Evolutionary conservation across 2,329 filamentous ascomycete species (phyloP).

Genomic region (Diaporthe longicolla): DNA sequence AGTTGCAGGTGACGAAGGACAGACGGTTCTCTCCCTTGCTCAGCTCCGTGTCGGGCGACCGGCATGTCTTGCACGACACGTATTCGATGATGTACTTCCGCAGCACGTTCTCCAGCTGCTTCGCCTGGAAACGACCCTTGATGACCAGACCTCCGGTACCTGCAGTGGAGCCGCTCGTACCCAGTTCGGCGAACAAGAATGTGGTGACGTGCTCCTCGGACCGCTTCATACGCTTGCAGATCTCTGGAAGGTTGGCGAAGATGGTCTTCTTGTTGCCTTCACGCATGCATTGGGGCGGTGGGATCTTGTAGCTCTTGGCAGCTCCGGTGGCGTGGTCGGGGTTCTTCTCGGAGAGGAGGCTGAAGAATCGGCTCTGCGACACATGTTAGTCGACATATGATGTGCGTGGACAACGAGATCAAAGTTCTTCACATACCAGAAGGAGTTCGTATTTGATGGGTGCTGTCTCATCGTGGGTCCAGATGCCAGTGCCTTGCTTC

Average conservation of each 20-base stretch:
- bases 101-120: conserved; percentile 98
- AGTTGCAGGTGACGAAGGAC: conserved; percentile 98
- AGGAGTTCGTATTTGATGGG: conserved; percentile 88
- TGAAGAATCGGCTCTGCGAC: conserved; percentile 81
- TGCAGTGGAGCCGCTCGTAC: conserved; percentile 95
- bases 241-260: conserved; percentile 98
- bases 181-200: conserved; percentile 97
- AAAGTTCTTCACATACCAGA: conserved; percentile 62
- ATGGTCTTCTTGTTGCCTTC: conserved; percentile 99
- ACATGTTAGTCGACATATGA: neutral
- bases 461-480: conserved; percentile 84
- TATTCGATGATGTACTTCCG: conserved; percentile 96
- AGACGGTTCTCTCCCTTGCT: conserved; percentile 99
- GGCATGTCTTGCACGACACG: conserved; percentile 98
- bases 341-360: conserved; percentile 93
- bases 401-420: neutral
- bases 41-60: conserved; percentile 93
- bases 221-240: conserved; percentile 99
- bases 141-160: conserved; percentile 94
- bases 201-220: conserved; percentile 97
- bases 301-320: conserved; percentile 98
- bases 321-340: conserved; percentile 93
- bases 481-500: conserved; percentile 82
- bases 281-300: conserved; percentile 96
- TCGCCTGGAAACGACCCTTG: conserved; percentile 99